Conservation (phyloP, 1,284 basidiomycete species). For the Pseudozyma hubeiensis region DNA sequence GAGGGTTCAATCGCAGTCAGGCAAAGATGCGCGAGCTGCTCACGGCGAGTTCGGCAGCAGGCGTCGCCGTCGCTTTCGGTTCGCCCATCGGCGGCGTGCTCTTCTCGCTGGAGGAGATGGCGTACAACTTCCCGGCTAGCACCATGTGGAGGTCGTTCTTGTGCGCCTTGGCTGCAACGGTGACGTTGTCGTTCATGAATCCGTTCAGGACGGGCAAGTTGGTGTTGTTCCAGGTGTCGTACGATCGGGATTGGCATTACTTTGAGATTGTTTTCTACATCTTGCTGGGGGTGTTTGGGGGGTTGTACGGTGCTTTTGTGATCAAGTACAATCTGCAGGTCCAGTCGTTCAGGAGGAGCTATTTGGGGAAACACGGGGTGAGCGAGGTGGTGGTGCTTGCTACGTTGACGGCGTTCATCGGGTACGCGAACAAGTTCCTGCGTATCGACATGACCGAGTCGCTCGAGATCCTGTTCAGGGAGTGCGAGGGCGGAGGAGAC, state of each 20-base stretch:
- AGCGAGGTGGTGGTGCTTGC: conserved; percentile 90
- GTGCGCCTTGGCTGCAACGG: conserved; percentile 94
- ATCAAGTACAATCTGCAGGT: conserved; percentile 97
- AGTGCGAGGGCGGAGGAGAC: conserved; percentile 94
- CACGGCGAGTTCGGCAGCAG: conserved; percentile 94
- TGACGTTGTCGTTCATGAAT: conserved; percentile 97
- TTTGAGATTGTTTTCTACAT: conserved; percentile 97
- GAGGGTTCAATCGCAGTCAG: conserved; percentile 86
- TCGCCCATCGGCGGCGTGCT: conserved; percentile 97
- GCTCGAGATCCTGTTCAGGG: conserved; percentile 94
- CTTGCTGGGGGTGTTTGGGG: conserved; percentile 94
- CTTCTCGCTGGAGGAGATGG: conserved; percentile 82
- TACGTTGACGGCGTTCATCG: conserved; percentile 86
- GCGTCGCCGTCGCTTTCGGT: conserved; percentile 96
- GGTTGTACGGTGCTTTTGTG: conserved; percentile 94
- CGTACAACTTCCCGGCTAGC: conserved; percentile 91
- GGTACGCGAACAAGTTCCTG: conserved; percentile 93
- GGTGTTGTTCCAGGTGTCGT: conserved; percentile 96
- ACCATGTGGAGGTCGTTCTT: conserved; percentile 99
- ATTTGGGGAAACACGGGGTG: conserved; percentile 84
- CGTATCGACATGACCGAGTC: conserved; percentile 98
- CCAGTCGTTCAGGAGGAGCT: conserved; percentile 89
- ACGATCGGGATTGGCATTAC: conserved; percentile 98
- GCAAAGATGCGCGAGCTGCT: conserved; percentile 96
- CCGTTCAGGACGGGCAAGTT: conserved; percentile 98